Evolutionary conservation across 2,329 filamentous ascomycete genomes (phyloP), one percentile per base, ranked within the genome.

Genomic region (Colletotrichum sidae): DNA sequence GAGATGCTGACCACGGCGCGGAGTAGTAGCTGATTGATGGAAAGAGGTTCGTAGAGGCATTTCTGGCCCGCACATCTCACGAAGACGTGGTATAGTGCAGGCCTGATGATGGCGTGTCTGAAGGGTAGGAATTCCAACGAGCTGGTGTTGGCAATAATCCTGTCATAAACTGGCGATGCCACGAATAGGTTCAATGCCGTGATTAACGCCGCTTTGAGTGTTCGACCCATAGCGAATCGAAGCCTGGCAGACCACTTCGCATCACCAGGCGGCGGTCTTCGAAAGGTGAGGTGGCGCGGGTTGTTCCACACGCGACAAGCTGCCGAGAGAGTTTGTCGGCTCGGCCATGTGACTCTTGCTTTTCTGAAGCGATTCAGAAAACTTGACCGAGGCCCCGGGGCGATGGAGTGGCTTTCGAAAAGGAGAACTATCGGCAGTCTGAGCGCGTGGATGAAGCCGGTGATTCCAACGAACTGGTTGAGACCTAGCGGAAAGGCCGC

Each of bases 261-360:
- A 7, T 13, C 46, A 7, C 44, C 25, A 8, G 45, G 55, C 12
- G 8, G 3, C 13, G 55, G 37, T 7, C 13, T 7, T 34, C 25
- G 25, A 7, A 51, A 51, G 4, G 7, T 8, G 17, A 58, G n/a
- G 25, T 51, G 3, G 34, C 55, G 37, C 12, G 55, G 55, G 25
- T 58, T 58, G 15, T 58, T 58, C 55, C 55, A 58, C 1, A 51
- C 11, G 25, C 55, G 55, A 41, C 55, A 58, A 10, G 55, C 55
- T 9, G 25, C 17, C 11, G 55, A 49, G 17, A 58, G 8, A 17
- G 5, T 42, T 12, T 25, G 46, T 50, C 37, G 37, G 37, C 37
- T 58, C 15, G 55, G 55, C 55, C 55, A 57, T 8, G 41, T 37
- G 8, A 33, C 2, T 7, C 25, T 8, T 13, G 9, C 15, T 4